Conservation (phyloP, 1,284 basidiomycete species). For the Meripilus lineatus region DNA sequence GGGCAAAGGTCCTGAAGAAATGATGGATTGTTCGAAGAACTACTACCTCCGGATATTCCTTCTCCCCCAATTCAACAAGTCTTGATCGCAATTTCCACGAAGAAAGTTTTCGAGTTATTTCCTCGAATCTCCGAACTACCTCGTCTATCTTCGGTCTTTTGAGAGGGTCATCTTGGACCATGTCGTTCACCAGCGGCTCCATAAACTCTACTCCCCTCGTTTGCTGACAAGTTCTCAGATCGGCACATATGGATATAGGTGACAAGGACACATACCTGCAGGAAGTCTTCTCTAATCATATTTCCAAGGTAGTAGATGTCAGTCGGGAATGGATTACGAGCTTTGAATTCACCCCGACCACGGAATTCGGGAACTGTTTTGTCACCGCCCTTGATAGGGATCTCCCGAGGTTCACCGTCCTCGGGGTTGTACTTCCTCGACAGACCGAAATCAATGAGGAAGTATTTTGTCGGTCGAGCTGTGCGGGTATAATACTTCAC, state of each 20-base stretch:
- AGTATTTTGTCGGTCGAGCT: slow-evolving; percentile 26
- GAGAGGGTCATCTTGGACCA: slow-evolving; percentile 11
- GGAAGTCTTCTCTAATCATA: slow-evolving; percentile 15
- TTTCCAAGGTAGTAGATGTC: slow-evolving; percentile 20
- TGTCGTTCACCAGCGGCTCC: slow-evolving; percentile 12
- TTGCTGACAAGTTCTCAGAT: background rate
- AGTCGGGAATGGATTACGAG: slow-evolving; percentile 5
- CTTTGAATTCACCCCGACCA: background rate
- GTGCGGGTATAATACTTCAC: slow-evolving; percentile 25
- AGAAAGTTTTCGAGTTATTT: slow-evolving; percentile 2
- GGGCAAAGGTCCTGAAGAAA: background rate
- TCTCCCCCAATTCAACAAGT: background rate
- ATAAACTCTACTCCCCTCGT: slow-evolving; percentile 13
- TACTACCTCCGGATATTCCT: background rate
- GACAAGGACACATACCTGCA: slow-evolving; percentile 4
- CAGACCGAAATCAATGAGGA: slow-evolving; percentile 31
- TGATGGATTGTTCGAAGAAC: slow-evolving; percentile 1
- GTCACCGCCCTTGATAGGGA: slow-evolving; percentile 8
- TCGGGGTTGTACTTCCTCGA: slow-evolving; percentile 22
- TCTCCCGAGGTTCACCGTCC: slow-evolving; percentile 11
- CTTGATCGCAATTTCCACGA: background rate
- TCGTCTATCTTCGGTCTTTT: slow-evolving; percentile 13
- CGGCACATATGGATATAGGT: background rate
- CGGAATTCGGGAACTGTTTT: slow-evolving; percentile 14
- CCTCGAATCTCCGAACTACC: slow-evolving; percentile 10